Percentiles rank a stretch among this genome's conserved stretches.
These are phyloP conservation scores for Tetracladium setigerum DNA, from an alignment of 495 filamentous ascomycete genomes.

Conservation along the genomic window DNA sequence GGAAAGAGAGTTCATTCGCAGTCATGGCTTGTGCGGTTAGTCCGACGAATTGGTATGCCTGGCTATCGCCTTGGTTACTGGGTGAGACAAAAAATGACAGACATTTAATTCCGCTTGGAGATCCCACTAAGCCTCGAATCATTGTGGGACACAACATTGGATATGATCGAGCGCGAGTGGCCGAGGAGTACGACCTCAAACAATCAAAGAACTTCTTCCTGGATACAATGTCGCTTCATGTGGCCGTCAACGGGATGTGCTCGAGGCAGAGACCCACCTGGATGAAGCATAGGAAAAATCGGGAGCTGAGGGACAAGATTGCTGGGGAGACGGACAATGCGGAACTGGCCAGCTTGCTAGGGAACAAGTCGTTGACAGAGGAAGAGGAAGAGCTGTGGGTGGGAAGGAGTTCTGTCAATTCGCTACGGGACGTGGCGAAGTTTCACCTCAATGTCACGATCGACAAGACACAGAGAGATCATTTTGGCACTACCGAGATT, in stretches of 20 bases:
- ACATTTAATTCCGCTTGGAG: conserved; percentile 82
- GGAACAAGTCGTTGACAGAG: conserved; percentile 56
- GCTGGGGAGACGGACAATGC: conserved; percentile 58
- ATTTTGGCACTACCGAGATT: conserved; percentile 77
- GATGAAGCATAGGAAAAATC: conserved; percentile 90
- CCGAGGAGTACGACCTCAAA: conserved; percentile 80
- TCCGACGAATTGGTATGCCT: conserved; percentile 88
- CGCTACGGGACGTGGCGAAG: conserved; percentile 88
- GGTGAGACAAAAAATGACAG: conserved; percentile 67
- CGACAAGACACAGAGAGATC: conserved; percentile 80
- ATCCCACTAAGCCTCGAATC: conserved; percentile 59
- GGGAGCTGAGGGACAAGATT: conserved; percentile 76
- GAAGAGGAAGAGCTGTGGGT: conserved; percentile 96
- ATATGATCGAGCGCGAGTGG: conserved; percentile 81
- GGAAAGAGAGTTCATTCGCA: conserved; percentile 80
- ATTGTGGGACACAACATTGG: conserved; percentile 95
- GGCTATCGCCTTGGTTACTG: conserved; percentile 93
- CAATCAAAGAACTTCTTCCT: conserved; percentile 83
- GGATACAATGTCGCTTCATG: conserved; percentile 97
- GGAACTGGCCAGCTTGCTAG: conserved; percentile 65
- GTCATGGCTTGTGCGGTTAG: conserved; percentile 94
- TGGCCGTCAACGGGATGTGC: conserved; percentile 98
- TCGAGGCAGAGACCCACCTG: conserved; percentile 92
- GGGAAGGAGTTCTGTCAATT: conserved; percentile 88
- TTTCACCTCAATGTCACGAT: conserved; percentile 91